Percentiles rank a stretch among this genome's conserved stretches.
Evolutionary conservation across 2,329 filamentous ascomycete genomes (phyloP).

Genomic region (Pochonia chlamydosporia): DNA sequence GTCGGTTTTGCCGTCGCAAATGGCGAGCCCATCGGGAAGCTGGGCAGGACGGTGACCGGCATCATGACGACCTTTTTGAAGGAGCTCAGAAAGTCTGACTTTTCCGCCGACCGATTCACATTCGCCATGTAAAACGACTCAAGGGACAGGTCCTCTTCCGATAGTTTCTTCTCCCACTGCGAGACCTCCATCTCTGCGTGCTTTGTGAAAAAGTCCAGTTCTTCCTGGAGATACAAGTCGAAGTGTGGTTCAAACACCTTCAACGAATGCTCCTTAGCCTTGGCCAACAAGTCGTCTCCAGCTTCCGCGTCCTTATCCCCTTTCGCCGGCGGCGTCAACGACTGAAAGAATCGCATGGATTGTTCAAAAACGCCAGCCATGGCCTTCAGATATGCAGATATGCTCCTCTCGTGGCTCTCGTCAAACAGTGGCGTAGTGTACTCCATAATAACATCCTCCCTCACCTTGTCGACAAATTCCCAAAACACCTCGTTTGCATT

Average conservation of each 20-base stretch:
- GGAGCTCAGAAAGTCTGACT: conserved; percentile 90
- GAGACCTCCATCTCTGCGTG: conserved; percentile 71
- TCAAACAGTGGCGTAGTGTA: conserved; percentile 84
- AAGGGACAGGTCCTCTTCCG: conserved; percentile 81
- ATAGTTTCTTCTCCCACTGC: conserved; percentile 86
- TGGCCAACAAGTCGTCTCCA: conserved; percentile 53
- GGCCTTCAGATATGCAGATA: conserved; percentile 75
- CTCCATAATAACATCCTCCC: conserved; percentile 78
- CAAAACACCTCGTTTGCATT: conserved; percentile 65
- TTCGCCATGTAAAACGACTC: conserved; percentile 97
- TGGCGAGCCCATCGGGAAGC: conserved; percentile 53
- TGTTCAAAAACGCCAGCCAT: conserved; percentile 87
- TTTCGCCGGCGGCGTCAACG: conserved; percentile 58
- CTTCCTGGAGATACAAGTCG: conserved; percentile 89
- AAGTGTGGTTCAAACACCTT: conserved; percentile 85
- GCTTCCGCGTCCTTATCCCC: conserved; percentile 25
- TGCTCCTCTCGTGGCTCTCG: conserved; percentile 71
- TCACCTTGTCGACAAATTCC: conserved; percentile 73
- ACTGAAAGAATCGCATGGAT: conserved; percentile 68
- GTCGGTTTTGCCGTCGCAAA: conserved; percentile 42
- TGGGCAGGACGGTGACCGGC: conserved; percentile 85
- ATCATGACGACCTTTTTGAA: conserved; percentile 99
- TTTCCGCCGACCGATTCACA: conserved; percentile 88
- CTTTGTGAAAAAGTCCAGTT: conserved; percentile 77
- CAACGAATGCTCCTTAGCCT: conserved; percentile 61